phyloP scores from a whole-genome alignment of 305 asterid genomes.

The Salvia sclarea region DNA sequence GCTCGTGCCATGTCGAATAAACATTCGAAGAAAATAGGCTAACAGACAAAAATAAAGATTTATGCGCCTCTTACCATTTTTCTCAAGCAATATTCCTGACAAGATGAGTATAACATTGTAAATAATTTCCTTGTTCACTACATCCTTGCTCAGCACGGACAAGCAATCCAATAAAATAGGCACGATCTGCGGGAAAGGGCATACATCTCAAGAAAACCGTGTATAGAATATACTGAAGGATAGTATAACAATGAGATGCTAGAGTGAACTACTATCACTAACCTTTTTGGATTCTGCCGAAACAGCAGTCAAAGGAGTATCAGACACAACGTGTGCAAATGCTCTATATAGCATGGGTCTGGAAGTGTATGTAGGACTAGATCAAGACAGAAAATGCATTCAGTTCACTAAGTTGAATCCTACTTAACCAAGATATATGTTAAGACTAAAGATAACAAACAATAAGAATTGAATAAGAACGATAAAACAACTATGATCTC shows the following conservation, averaged over 20 bases:
- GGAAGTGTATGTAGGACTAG: constrained; percentile 35
- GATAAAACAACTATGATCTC: too few species aligned
- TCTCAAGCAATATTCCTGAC: constrained; percentile 73
- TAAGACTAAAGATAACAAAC: too few species aligned
- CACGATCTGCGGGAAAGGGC: constrained; percentile 60
- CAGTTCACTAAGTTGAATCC: not conserved
- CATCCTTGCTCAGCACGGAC: constrained; percentile 56
- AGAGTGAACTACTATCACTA: constrained; percentile 30
- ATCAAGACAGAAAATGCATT: constrained; percentile 30
- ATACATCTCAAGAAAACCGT: constrained; percentile 24
- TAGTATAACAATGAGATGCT: constrained; percentile 10
- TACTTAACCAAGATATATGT: constrained; percentile 9
- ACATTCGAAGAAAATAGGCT: constrained; percentile 4
- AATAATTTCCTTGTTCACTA: constrained; percentile 56
- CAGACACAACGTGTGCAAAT: constrained; percentile 69
- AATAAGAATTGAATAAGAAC: too few species aligned
- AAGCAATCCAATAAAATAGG: constrained; percentile 74
- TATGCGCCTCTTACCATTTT: constrained; percentile 60
- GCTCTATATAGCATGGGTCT: constrained; percentile 81
- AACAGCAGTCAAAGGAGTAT: constrained; percentile 73
- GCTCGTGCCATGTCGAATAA: constrained; percentile 6
- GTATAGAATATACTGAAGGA: constrained; percentile 17
- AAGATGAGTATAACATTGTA: constrained; percentile 66
- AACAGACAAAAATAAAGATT: constrained; percentile 2
- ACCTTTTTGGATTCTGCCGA: constrained; percentile 81